Conservation (phyloP, 192 early-diverging fungal species). For the Gaertneriomyces semiglobifer region DNA sequence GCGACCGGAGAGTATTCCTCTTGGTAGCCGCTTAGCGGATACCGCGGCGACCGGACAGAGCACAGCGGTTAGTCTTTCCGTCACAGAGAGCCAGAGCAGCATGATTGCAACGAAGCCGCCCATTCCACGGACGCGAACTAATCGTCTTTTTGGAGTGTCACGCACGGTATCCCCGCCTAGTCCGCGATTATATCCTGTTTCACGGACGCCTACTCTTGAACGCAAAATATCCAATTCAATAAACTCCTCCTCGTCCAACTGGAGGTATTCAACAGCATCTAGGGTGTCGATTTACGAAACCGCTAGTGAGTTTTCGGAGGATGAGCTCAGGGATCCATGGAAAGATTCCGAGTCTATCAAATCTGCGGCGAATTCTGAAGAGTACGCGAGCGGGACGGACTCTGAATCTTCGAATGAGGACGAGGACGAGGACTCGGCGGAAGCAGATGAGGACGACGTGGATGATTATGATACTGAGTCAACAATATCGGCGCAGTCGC, state of each 20-base stretch:
- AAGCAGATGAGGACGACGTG: no score
- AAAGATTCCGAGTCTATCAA: no score
- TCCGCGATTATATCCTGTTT: neutral
- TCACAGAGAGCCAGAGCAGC: neutral
- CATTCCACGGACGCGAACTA: neutral
- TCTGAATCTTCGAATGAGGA: neutral
- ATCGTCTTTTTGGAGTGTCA: conserved; percentile 4
- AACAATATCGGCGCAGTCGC: no score
- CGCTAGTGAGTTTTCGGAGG: conserved; percentile 27
- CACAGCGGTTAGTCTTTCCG: neutral
- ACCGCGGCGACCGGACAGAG: neutral
- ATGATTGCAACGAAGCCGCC: neutral
- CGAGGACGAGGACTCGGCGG: neutral
- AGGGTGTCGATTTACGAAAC: conserved; percentile 25
- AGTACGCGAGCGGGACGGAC: no score
- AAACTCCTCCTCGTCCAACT: neutral
- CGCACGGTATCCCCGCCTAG: neutral
- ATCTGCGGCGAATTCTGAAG: no score
- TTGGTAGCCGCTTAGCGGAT: neutral
- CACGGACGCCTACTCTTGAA: neutral
- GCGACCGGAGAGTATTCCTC: no score
- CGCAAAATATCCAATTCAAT: neutral
- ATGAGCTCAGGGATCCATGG: neutral
- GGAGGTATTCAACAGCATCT: conserved; percentile 14
- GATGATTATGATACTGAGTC: no score